Evolutionary conservation across 371 early-diverging fungal species (phyloP), one percentile per base, ranked within the genome.

Genomic region (Mucor irregularis): DNA sequence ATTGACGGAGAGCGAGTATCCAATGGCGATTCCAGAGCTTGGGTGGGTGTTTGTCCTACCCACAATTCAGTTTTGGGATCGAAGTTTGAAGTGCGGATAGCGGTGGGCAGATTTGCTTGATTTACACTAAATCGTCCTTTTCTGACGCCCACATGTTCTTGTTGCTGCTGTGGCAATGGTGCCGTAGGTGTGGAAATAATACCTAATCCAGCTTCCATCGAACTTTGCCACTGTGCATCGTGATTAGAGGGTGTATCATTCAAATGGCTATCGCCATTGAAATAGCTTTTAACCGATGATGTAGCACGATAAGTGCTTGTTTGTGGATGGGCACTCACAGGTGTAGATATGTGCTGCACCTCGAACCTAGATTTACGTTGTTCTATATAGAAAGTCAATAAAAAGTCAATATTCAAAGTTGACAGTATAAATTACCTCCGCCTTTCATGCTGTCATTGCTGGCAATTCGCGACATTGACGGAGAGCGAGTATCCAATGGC

Each of bases 61-160:
- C 3, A 22, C 21, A 1, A 21, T 26, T 11, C 13, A 4, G 28
- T n/a, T 24, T 42, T 1, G 42, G 24, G 5, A 25, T 31, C 13
- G 2, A 6, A 22, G 25, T 38, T 35, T 1, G 29, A 9, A 37
- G 34, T 39, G 13, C 29, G 48, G 14, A 25, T 42, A 21, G 11
- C 9, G n/a, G 35, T 10, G n/a, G 25, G 63, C 8, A 51, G 31
- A n/a, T 53, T 35, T 10, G 61, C 50, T 7, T 62, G 63, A 26
- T 68, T 68, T 8, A 68, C 63, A 52, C 68, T 68, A 17, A 68
- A 68, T 11, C 68, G 46, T 11, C 68, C 68, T 21, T 68, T 68
- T 35, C 44, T 53, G 16, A 68, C 29, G 22, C 56, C 49, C 2
- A 31, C 46, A n/a, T 67, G 52, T 33, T 53, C n/a, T 39, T 52